Base-by-base conservation (phyloP, 139 green algal genomes). In the Chlamydomonas schloesseri region DNA sequence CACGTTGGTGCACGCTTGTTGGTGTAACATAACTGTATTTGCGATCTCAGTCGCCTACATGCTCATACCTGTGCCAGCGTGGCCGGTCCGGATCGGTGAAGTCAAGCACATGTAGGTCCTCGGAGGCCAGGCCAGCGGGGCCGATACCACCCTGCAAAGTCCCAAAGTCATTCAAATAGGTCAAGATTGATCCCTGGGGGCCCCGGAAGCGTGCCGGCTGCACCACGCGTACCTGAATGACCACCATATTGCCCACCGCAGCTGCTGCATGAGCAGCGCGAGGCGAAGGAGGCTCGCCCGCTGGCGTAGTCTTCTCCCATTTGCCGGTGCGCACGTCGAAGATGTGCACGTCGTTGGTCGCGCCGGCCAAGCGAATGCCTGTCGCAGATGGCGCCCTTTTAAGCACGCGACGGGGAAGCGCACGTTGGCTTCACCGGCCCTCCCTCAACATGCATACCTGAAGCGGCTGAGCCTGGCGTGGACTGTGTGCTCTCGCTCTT, bases 81-180 rank as follows among this genome's bases (percentile, higher is more conserved):
- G 98, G 98, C 31, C 92, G 90, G 9, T 96, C 92, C 60, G 95
- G 91, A 84, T 98, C 96, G 65, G 96, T 98, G 75, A 99, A 98
- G 88, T 99, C 98, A 13, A 99, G 94, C 24, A 99, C 98, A 93
- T 99, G 97, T 70, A 99, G 90, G 91, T 99, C 98, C 68, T 99
- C 97, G 0, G 94, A 95, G 0, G 98, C 97, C 21, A 99, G 91
- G 4, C 98, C 98, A 24, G 95, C 95, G 29, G 98, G 98, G 1
- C 98, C 97, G 69, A 98, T 99, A 34, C 98, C 96, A 33, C 97
- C 98, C 94, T 99, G 96, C 21, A 93, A 47, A 37, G 3, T 60
- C 1, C 3, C 28, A 65, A 70, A 50, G 37, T 33, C 47, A 60
- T 53, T 3, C 0, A 46, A 60, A 8, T 26, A 17, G 42, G 50